Evolutionary conservation across 2,329 filamentous ascomycete genomes (phyloP), one percentile per base, ranked within the genome.

Genomic region (Ceratocystis colombiana): DNA sequence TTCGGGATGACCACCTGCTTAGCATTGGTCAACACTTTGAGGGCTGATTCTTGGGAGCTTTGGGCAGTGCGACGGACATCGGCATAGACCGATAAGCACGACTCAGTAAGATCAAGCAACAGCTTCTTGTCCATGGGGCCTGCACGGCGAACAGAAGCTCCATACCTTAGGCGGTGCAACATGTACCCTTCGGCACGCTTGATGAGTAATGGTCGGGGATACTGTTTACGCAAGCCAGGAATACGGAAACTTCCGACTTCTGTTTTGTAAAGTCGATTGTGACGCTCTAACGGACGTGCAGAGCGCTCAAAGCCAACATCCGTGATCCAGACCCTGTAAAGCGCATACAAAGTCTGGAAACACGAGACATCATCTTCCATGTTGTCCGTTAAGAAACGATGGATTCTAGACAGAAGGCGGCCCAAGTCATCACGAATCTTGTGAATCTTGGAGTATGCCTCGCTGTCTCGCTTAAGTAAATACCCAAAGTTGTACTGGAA

Each of bases 291-390:
- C 1, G 95, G 89, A 74, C 96, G 94, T 0, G 94, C 93, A 20
- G 93, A 96, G 68, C 93, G 84, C 76, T 99, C 94, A 68, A 96
- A 95, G 20, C 95, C 94, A 50, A 99, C 92, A 72, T 99, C 94
- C 1, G 96, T 91, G 72, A 99, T 97, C 91, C 92, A 99, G 7
- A 90, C 94, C 55, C 90, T 83, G 74, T 96, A 99, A 1, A 93
- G 90, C 25, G 88, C 88, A 75, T 96, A 99, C 1, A 99, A 77
- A 0, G 92, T 86, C 28, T 91, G 96, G 76, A 99, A 99, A 76
- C 91, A 96, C 17, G 89, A 86, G 0, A 99, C 94, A 73, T 99
- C 94, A 72, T 99, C 94, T 73, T 97, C 90, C 73, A 96, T 92
- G 68, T 93, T 86, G 68, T 85, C 78, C 20, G 84, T 87, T 67